A percentile compares a stretch with the other conserved stretches of the same genome.
Evolutionary conservation across 768 basidiomycete genomes (phyloP).

Genomic region (Hygrocybe punicea): DNA sequence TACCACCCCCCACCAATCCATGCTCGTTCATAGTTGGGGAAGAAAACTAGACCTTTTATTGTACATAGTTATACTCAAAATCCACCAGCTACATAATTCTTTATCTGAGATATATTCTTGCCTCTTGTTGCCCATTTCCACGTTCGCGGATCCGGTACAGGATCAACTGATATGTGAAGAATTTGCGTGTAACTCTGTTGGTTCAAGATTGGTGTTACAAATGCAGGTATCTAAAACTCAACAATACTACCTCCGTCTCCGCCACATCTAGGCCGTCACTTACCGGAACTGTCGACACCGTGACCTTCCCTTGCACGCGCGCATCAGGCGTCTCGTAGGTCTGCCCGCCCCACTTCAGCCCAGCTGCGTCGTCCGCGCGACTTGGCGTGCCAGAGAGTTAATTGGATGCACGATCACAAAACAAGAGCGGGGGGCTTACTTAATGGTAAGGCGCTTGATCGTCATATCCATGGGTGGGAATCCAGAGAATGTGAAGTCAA

Average conservation of each 20-base stretch:
- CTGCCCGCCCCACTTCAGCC: slow-evolving; percentile 57
- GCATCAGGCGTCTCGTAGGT: slow-evolving; percentile 53
- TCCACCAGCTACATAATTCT: too few relatives aligned
- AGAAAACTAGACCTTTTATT: too few relatives aligned
- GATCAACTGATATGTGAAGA: too few relatives aligned
- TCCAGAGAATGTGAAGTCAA: slow-evolving; percentile 40
- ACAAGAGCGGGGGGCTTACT: slow-evolving; percentile 28
- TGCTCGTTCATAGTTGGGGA: too few relatives aligned
- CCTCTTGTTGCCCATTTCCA: too few relatives aligned
- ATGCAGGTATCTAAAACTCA: too few relatives aligned
- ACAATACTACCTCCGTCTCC: background rate
- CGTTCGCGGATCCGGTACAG: too few relatives aligned
- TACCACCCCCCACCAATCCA: too few relatives aligned
- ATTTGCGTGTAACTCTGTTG: too few relatives aligned
- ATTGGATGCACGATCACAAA: background rate
- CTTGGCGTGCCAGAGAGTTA: slow-evolving; percentile 22
- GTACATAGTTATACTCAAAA: too few relatives aligned
- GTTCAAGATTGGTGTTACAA: too few relatives aligned
- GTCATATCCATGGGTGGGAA: slow-evolving; percentile 30
- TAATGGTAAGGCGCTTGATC: slow-evolving; percentile 50
- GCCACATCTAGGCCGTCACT: background rate
- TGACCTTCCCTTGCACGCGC: slow-evolving; percentile 36
- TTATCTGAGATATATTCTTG: too few relatives aligned
- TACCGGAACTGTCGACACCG: slow-evolving; percentile 20
- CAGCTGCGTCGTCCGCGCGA: slow-evolving; percentile 48